A percentile compares a stretch with the other conserved stretches of the same genome.
Evolutionary conservation across 306 rosid genomes (phyloP).

Genomic region (Rosa lucieae): DNA sequence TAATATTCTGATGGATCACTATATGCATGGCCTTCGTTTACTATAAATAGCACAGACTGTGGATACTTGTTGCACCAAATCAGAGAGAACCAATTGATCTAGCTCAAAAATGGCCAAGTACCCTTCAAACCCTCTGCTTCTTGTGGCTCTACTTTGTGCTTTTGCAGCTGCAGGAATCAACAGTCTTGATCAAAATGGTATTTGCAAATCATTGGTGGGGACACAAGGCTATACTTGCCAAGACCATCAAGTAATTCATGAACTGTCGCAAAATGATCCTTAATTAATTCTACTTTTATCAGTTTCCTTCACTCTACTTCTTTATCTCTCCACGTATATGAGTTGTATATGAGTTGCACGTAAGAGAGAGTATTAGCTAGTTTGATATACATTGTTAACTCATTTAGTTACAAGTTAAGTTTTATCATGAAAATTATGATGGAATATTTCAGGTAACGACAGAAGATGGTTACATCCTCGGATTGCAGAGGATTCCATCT

Average conservation of each 20-base stretch:
- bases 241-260: constrained; percentile 38
- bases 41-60: neutral
- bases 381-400: neutral
- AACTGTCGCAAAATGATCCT: neutral
- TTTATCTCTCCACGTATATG: neutral
- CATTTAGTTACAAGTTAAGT: neutral
- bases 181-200: constrained; percentile 25
- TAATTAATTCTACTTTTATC: neutral
- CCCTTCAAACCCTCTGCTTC: neutral
- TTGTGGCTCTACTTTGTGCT: constrained; percentile 2
- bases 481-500: constrained; percentile 51
- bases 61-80: neutral
- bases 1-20: neutral
- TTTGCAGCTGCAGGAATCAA: constrained; percentile 1
- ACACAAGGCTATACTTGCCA: constrained; percentile 60
- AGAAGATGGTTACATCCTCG: constrained; percentile 62
- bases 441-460: constrained; percentile 51
- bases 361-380: neutral
- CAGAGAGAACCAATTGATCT: neutral
- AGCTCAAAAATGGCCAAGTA: neutral
- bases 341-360: neutral
- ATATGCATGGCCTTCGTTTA: neutral
- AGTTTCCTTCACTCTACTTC: neutral
- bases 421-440: neutral
- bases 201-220: constrained; percentile 53